Conservation (phyloP, 1,284 basidiomycete genomes). For the Puccinia novopanici region DNA sequence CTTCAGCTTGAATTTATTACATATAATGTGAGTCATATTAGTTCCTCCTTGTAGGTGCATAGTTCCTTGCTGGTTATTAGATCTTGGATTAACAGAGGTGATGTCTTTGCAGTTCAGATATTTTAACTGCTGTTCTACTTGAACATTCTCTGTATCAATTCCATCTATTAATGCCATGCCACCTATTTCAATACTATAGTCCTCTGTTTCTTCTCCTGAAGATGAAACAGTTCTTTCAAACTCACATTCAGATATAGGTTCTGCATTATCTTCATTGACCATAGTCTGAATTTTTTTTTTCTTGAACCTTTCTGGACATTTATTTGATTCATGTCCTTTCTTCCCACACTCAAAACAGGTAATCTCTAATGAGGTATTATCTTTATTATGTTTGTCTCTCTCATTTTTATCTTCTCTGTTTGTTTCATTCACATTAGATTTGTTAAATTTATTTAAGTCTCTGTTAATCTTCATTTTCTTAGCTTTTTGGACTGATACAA, state of each 20-base stretch:
- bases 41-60: slow-evolving; percentile 5
- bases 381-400: background rate
- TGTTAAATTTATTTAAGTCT: background rate
- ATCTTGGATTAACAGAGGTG: background rate
- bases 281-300: background rate
- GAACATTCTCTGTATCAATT: background rate
- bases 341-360: slow-evolving; percentile 6
- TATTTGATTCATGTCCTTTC: background rate
- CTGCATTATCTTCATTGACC: background rate
- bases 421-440: background rate
- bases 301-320: background rate
- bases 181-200: background rate
- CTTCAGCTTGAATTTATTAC: slow-evolving; percentile 1
- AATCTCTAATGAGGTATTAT: background rate
- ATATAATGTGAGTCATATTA: background rate
- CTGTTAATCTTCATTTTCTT: background rate
- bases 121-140: background rate
- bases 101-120: background rate
- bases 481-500: background rate
- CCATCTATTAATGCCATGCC: background rate
- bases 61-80: background rate
- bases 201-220: background rate
- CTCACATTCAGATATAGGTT: background rate
- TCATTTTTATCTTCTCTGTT: background rate
- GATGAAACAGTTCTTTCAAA: background rate